Percentiles rank a stretch among this genome's conserved stretches.
phyloP scores from a whole-genome alignment of 371 early-diverging fungal species.

The Mucor sp. region DNA sequence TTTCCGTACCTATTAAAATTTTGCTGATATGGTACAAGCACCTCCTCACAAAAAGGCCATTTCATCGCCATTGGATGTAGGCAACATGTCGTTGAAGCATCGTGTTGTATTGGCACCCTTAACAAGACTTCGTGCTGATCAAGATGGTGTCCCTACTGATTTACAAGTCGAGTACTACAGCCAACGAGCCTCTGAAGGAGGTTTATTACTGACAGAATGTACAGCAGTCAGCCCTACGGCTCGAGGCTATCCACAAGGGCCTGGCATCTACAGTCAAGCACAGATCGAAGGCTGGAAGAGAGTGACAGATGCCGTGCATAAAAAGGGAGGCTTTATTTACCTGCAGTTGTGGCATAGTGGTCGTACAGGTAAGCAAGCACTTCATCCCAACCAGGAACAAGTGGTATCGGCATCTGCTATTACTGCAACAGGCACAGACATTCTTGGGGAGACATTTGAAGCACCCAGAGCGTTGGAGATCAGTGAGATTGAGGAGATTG shows the following conservation, averaged over 20 bases:
- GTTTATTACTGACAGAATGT: slow-evolving; percentile 60
- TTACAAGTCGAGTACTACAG: slow-evolving; percentile 54
- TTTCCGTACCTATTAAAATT: background rate
- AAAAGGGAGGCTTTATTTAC: slow-evolving; percentile 53
- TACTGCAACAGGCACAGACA: background rate
- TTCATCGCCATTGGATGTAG: slow-evolving; percentile 37
- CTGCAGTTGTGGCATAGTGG: slow-evolving; percentile 61
- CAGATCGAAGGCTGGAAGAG: slow-evolving; percentile 61
- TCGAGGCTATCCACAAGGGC: slow-evolving; percentile 33
- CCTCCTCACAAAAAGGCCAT: slow-evolving; percentile 1
- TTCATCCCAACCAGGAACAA: slow-evolving; percentile 10
- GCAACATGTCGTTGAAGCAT: slow-evolving; percentile 36
- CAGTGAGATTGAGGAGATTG: slow-evolving; percentile 61
- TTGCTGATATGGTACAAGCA: background rate
- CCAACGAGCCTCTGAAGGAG: slow-evolving; percentile 59
- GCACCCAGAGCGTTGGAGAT: slow-evolving; percentile 54
- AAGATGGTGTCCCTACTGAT: slow-evolving; percentile 41
- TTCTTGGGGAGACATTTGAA: slow-evolving; percentile 5
- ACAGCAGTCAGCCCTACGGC: slow-evolving; percentile 44
- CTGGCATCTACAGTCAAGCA: slow-evolving; percentile 48
- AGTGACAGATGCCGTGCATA: slow-evolving; percentile 58
- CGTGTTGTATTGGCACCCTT: slow-evolving; percentile 61
- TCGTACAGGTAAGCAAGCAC: slow-evolving; percentile 2
- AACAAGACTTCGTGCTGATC: slow-evolving; percentile 43
- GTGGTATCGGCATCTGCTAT: slow-evolving; percentile 15